Evolutionary conservation across 371 early-diverging fungal genomes (phyloP).

Genomic region (Gilbertella persicaria): DNA sequence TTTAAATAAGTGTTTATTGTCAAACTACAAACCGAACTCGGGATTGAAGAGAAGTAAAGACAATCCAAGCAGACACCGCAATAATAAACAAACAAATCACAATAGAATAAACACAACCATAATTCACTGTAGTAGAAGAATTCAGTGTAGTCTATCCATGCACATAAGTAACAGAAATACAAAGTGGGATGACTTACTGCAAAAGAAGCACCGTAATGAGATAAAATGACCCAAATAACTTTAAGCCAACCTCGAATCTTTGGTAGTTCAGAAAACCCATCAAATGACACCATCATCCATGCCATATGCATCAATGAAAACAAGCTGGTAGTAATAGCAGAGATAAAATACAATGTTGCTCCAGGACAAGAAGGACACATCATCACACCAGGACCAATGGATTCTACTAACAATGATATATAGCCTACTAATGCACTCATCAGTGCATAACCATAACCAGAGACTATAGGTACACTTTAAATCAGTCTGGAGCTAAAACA

Average conservation of each 20-base stretch:
- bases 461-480: slow-evolving; percentile 26
- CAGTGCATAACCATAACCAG: slow-evolving; percentile 72
- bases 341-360: slow-evolving; percentile 63
- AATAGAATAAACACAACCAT: slow-evolving; percentile 57
- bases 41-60: slow-evolving; percentile 31
- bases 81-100: slow-evolving; percentile 46
- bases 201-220: slow-evolving; percentile 68
- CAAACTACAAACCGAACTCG: slow-evolving; percentile 15
- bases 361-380: slow-evolving; percentile 69
- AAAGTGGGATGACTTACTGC: slow-evolving; percentile 30
- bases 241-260: slow-evolving; percentile 26
- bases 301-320: slow-evolving; percentile 69
- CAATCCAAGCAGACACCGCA: slow-evolving; percentile 35
- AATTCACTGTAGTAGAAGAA: slow-evolving; percentile 33
- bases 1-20: background rate
- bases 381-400: slow-evolving; percentile 69
- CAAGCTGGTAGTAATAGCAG: slow-evolving; percentile 68
- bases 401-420: slow-evolving; percentile 63
- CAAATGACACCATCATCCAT: slow-evolving; percentile 77
- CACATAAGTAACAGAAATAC: slow-evolving; percentile 1
- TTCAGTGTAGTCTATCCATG: slow-evolving; percentile 49
- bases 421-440: slow-evolving; percentile 70
- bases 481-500: background rate
- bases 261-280: slow-evolving; percentile 52
- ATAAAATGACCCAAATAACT: slow-evolving; percentile 51